Evolutionary conservation across 768 basidiomycete genomes (phyloP), one percentile per base, ranked within the genome.

Genomic region (Termitomyces sp.): DNA sequence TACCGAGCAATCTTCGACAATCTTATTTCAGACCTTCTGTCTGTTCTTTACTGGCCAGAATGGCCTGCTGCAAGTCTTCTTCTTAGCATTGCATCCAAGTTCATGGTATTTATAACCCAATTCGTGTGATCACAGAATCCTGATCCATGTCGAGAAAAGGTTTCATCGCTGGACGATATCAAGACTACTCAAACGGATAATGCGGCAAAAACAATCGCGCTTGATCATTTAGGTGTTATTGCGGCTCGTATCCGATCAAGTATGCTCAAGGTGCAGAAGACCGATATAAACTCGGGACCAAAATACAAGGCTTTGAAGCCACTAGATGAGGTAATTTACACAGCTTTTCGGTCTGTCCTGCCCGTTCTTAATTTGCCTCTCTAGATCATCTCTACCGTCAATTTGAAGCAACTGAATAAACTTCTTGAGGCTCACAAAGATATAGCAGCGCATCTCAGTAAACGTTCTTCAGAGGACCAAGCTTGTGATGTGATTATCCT

Each of bases 211-310:
- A 85, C 85, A 1, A 86, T 97, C 58, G 91, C 94, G 0, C 75
- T 98, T 33, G 97, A 99, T 65, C 92, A 98, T 69, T 76, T 99
- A 0, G 97, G 97, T 10, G 79, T 87, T n/a, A 91, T 99, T 50
- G 94, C 90, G 22, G 89, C 94, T 4, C 82, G 84, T 39, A 79
- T 98, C 39, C 81, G 89, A 31, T 72, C 80, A 0, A 86, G 81
- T 35, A 71, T 73, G 48, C 68, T 86, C 42, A 80, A 74, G 50
- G 72, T 79, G 18, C 73, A 77, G 62, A 67, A 60, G 36, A 63
- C 60, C n/a, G 61, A 58, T n/a, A 63, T 40, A 15, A 67, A 67
- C 3, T 47, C 61, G 6, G 67, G 60, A 27, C 55, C 64, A 38
- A 76, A 70, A 58, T 66, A 56, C 51, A 76, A 68, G 52, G 67